Evolutionary conservation across 2,329 filamentous ascomycete species (phyloP).

Genomic region (Claviceps africana): DNA sequence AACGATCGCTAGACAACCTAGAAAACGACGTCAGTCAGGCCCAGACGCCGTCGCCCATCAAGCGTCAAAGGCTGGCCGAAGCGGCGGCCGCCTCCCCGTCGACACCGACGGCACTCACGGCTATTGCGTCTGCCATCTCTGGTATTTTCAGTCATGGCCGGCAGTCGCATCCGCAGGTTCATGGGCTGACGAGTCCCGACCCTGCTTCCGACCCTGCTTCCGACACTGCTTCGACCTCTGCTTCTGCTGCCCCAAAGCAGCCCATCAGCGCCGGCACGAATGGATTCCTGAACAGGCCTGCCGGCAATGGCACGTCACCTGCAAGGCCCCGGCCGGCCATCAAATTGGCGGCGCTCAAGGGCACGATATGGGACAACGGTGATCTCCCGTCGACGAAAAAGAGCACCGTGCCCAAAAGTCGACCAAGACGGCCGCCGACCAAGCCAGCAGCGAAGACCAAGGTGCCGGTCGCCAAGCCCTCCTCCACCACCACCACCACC

Average conservation of each 20-base stretch:
- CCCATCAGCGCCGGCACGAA: constrained; percentile 1
- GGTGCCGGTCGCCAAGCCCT: not conserved
- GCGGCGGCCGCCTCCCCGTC: constrained; percentile 12
- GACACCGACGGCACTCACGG: constrained; percentile 17
- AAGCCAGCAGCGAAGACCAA: not conserved
- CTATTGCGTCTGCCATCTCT: constrained; percentile 19
- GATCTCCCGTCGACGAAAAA: constrained; percentile 8
- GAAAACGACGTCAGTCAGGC: constrained; percentile 11
- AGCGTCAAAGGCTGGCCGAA: constrained; percentile 20
- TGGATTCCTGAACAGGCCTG: not conserved
- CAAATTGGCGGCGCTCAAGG: constrained; percentile 22
- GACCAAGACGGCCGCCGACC: not conserved
- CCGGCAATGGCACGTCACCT: constrained; percentile 5
- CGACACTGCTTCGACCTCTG: not conserved
- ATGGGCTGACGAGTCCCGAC: not conserved
- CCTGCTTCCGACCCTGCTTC: not conserved
- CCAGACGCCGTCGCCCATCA: constrained; percentile 16
- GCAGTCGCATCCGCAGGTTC: constrained; percentile 6
- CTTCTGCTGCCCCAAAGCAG: not conserved
- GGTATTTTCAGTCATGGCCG: constrained; percentile 13
- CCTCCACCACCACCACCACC: not conserved
- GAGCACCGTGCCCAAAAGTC: constrained; percentile 9
- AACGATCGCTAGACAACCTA: constrained; percentile 6
- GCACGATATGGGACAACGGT: constrained; percentile 25
- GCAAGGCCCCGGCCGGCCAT: constrained; percentile 16